These are phyloP conservation scores for Erythrobasidium yunnanense DNA, from an alignment of 768 basidiomycete genomes.

Conservation along the genomic window DNA sequence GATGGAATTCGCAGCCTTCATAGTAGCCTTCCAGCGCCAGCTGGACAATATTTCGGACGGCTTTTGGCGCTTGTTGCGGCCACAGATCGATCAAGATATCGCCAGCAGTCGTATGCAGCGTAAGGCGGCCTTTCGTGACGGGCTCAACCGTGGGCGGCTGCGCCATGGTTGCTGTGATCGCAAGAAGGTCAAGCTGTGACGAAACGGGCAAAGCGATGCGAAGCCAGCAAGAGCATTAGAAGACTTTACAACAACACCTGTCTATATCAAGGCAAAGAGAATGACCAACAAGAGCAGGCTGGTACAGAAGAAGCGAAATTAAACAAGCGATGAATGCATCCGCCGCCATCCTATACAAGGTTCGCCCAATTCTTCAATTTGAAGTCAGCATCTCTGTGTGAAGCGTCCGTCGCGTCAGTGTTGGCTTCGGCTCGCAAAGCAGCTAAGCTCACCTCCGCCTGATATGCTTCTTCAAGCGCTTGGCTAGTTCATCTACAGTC, in stretches of 20 bases:
- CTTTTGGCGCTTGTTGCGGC: constrained; percentile 74
- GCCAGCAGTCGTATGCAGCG: constrained; percentile 29
- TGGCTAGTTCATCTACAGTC: not conserved
- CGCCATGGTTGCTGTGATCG: constrained; percentile 8
- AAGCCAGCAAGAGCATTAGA: too few species aligned
- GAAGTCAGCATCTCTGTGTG: constrained; percentile 17
- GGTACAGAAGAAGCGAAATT: not conserved
- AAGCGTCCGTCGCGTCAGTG: not conserved
- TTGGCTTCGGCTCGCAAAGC: not conserved
- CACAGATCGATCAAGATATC: constrained; percentile 37
- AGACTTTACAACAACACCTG: too few species aligned
- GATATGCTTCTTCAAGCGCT: constrained; percentile 1
- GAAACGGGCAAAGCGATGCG: too few species aligned
- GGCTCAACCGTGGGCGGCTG: constrained; percentile 28
- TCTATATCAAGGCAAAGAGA: too few species aligned
- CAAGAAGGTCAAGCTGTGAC: not conserved
- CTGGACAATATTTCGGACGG: constrained; percentile 53
- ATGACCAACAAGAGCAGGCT: too few species aligned
- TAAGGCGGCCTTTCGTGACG: constrained; percentile 9
- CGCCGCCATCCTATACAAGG: not conserved
- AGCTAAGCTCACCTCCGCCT: constrained; percentile 4
- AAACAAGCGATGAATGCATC: not conserved
- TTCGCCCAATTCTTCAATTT: constrained; percentile 8
- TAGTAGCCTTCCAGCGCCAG: constrained; percentile 57
- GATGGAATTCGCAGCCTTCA: constrained; percentile 87